Percentiles rank a stretch among this genome's conserved stretches.
Evolutionary conservation across 768 basidiomycete species (phyloP).

Genomic region (Crucibulum laeve): DNA sequence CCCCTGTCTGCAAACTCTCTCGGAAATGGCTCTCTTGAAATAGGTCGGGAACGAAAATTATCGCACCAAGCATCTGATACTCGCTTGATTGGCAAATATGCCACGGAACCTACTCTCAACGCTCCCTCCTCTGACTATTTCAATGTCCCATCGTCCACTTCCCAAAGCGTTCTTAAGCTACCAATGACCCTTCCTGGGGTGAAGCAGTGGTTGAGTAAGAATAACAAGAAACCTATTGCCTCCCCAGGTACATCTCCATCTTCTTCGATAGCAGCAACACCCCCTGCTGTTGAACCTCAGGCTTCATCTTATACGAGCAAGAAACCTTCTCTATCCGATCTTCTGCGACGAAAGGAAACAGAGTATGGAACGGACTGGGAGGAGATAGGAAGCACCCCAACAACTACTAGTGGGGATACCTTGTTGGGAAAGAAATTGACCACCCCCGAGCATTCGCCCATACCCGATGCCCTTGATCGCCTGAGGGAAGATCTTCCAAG

Average conservation of each 20-base stretch:
- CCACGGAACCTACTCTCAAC: slow-evolving; percentile 37
- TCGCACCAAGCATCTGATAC: slow-evolving; percentile 70
- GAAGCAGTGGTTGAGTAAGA: slow-evolving; percentile 72
- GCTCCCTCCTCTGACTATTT: slow-evolving; percentile 49
- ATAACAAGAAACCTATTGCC: slow-evolving; percentile 51
- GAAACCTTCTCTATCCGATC: slow-evolving; percentile 66
- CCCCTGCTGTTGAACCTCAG: slow-evolving; percentile 23
- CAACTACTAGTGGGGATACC: slow-evolving; percentile 36
- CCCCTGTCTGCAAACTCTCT: slow-evolving; percentile 41
- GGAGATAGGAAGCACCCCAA: slow-evolving; percentile 50
- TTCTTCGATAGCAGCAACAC: slow-evolving; percentile 13
- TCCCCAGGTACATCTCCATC: slow-evolving; percentile 26
- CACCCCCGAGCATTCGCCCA: slow-evolving; percentile 6
- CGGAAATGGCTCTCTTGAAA: slow-evolving; percentile 46
- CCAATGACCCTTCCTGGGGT: slow-evolving; percentile 77
- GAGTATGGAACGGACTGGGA: slow-evolving; percentile 65
- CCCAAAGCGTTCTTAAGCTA: slow-evolving; percentile 40
- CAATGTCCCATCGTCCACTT: slow-evolving; percentile 30
- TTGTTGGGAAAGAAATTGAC: slow-evolving; percentile 15
- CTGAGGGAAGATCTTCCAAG: slow-evolving; percentile 9
- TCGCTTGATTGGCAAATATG: slow-evolving; percentile 54
- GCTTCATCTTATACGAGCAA: slow-evolving; percentile 38
- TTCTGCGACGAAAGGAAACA: slow-evolving; percentile 56
- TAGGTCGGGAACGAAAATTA: slow-evolving; percentile 54
- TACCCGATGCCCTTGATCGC: not conserved